Evolutionary conservation across 768 basidiomycete genomes (phyloP), one percentile per base, ranked within the genome.

Genomic region (Punctularia strigosozonata): DNA sequence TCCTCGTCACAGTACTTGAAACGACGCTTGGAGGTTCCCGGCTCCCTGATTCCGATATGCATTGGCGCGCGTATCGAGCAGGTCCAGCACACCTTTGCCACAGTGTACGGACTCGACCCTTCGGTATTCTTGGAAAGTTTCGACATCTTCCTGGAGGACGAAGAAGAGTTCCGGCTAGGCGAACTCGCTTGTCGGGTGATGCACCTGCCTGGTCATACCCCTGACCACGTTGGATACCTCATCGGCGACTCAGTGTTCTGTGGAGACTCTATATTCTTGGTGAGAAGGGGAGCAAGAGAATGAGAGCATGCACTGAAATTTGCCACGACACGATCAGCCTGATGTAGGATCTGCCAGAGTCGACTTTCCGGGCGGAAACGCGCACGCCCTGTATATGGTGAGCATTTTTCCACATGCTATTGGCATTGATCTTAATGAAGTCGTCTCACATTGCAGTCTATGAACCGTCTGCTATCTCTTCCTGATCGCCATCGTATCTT

Each of bases 201-300:
- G 19, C 57, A 60, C 44, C 51, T 65, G 1, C 62, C 61, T 3
- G 62, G 62, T 0, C 63, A 65, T 25, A 61, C 61, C 4, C 61
- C 59, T 10, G 60, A 61, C 38, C 60, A 58, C 36, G 46, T 62
- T 17, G 58, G 57, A 7, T 65, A 61, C 42, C 42, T 62, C 6
- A 43, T 65, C 26, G 60, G 60, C 13, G 50, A 55, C 22, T 52
- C 57, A 13, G 56, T 60, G 15, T 64, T 64, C 39, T 58, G 57
- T 4, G 61, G 63, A 3, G 63, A 64, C 28, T 62, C 61, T 4
- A 62, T 63, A 37, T 65, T 65, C 41, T 55, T 58, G 39, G 56
- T 57, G 41, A 17, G 54, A 46, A 20, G 12, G 10, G 26, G 3
- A 14, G 14, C 12, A 20, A n/a, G 12, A 26, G 22, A 18, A 23